Evolutionary conservation across 768 basidiomycete species (phyloP).

Genomic region (Kwoniella heveanensis): DNA sequence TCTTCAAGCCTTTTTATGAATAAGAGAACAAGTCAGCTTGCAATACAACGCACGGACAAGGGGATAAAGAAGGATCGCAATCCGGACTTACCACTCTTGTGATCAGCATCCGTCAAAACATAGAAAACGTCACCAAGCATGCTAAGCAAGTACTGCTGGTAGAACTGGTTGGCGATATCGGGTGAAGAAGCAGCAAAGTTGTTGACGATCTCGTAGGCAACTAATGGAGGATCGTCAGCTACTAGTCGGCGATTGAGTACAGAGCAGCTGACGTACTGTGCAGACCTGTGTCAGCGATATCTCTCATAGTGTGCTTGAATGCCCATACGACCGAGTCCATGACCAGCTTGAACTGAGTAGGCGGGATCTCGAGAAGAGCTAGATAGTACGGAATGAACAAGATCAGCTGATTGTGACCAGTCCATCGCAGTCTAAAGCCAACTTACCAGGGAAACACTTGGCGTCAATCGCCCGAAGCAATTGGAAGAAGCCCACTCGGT

Average conservation of each 20-base stretch:
- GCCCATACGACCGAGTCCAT: constrained; percentile 99
- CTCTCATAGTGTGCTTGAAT: constrained; percentile 99
- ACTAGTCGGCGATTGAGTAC: not conserved
- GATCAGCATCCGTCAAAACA: constrained; percentile 94
- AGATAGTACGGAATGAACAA: not conserved
- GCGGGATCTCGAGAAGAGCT: constrained; percentile 85
- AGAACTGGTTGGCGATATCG: constrained; percentile 83
- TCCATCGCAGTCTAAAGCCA: too few species aligned
- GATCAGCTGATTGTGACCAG: too few species aligned
- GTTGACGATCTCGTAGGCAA: constrained; percentile 90
- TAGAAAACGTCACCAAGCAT: constrained; percentile 96
- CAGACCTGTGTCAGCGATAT: constrained; percentile 82
- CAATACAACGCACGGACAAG: not conserved
- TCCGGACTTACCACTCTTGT: constrained; percentile 73
- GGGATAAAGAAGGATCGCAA: not conserved
- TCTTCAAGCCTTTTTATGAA: constrained; percentile 69
- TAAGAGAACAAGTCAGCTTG: not conserved
- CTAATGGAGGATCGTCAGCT: constrained; percentile 57
- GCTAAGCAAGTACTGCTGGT: constrained; percentile 91
- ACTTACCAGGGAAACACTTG: constrained; percentile 91
- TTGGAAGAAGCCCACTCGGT: constrained; percentile 95
- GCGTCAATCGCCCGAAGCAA: constrained; percentile 87
- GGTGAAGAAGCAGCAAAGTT: constrained; percentile 84
- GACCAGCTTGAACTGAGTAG: constrained; percentile 90
- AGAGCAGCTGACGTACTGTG: constrained; percentile 49